Evolutionary conservation across 2,329 filamentous ascomycete genomes (phyloP), one percentile per base, ranked within the genome.

Genomic region (Aspergillus spinulosporus): DNA sequence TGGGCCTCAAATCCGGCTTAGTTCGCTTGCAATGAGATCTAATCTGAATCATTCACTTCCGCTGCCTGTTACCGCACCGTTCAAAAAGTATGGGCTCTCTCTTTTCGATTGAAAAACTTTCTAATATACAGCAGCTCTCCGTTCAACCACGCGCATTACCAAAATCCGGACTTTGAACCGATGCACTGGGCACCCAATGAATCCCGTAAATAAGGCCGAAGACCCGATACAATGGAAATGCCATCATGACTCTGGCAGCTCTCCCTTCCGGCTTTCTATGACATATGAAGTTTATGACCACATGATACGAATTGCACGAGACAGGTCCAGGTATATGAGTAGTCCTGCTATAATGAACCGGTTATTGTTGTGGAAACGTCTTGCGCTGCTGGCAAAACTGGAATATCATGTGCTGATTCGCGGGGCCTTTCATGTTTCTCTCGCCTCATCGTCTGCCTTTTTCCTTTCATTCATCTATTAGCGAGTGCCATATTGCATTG

Each of bases 111-210:
- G 32, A 9, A 14, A 11, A 14, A 1, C 6, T 53, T 12, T 21
- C 50, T 59, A 49, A 62, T 44, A 12, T 34, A 21, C 3, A 28
- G 40, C 53, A 78, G 76, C 58, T 78, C 75, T 8, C 72, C 75
- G 6, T 73, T 75, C 67, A 76, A 77, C 60, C 73, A 76, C 59
- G 74, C 76, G 44, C 74, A 80, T 64, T 78, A 78, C 63, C 71
- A 75, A 54, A 75, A 79, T 59, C 66, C 72, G 32, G 69, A 79
- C 54, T 77, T 80, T 54, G 70, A 79, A 57, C 76, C 76, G 11
- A 73, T 74, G 34, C 74, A 77, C 56, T 78, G 73, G 71, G 73
- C 73, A 40, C 74, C 75, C n/a, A 69, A 68, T 48, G 73, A 77
- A 15, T 68, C 65, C 53, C 64, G 70, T 52, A 70, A 68, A 65